Base-by-base conservation (phyloP, 768 basidiomycete species). In the Amanita rubescens region DNA sequence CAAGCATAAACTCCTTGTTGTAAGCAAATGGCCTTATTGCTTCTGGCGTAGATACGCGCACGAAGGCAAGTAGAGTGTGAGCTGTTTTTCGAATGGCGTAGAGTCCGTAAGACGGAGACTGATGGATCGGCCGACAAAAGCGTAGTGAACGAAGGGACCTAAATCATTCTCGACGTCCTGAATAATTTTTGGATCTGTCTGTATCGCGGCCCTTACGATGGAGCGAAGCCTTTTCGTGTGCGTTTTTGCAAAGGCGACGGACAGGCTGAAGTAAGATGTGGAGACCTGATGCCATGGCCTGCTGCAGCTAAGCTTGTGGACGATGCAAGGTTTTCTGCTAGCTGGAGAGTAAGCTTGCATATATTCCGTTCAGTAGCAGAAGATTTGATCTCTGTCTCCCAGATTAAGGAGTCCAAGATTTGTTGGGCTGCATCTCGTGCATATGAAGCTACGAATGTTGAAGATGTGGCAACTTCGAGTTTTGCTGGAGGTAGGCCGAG, bases 71-170 rank as follows among this genome's bases (percentile, higher is more conserved):
- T 44, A 87, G 66, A 58, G 80, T 80, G 60, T 81, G 75, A 1
- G 80, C 71, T 4, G 79, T 72, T 64, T 87, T 88, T 32, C 87
- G 78, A 56, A 85, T 69, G 17, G 72, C 77, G 53, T 88, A 85
- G 1, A 89, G 67, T 6, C 82, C 87, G 52, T 71, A 68, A 0
- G 68, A 63, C 9, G 74, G 61, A 12, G 72, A 65, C 1, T n/a
- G 59, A 56, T 37, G 67, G 67, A 6, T 68, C 61, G 11, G 71
- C 66, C 15, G 72, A 67, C 0, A 79, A 69, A 1, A 88, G 71
- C 9, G 74, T 61, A 1, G 76, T 78, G 57, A 88, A 78, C 0
- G 80, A 77, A 3, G 84, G 78, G 0, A 85, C 69, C 5, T n/a
- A 82, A 74, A 27, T 83, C 79, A 15, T 62, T 60, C 54, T 68